These are phyloP conservation scores for Chrysoporthe puriensis DNA, from an alignment of 2,329 filamentous ascomycete genomes.

Conservation along the genomic window DNA sequence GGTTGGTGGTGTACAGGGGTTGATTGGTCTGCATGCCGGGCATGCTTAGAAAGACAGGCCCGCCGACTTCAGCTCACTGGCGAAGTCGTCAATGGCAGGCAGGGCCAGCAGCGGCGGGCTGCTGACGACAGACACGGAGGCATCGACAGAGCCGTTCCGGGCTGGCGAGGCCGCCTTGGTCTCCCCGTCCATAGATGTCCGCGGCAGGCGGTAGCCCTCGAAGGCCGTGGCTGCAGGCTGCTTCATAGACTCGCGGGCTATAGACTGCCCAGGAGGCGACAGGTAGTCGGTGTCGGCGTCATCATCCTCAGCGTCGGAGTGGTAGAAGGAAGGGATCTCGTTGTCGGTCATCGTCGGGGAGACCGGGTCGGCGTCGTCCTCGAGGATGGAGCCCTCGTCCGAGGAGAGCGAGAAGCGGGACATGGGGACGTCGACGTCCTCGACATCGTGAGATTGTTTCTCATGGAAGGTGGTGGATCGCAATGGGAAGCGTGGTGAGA, in stretches of 20 bases:
- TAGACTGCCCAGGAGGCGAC: conserved; percentile 35
- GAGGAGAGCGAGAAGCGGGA: conserved; percentile 38
- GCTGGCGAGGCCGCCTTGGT: conserved; percentile 31
- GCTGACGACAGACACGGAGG: conserved; percentile 19
- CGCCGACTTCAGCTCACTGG: conserved; percentile 31
- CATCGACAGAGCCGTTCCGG: conserved; percentile 19
- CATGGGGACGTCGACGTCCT: conserved; percentile 35
- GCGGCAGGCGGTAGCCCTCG: conserved; percentile 54
- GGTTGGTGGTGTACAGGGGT: background rate
- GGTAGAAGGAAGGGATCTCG: conserved; percentile 51
- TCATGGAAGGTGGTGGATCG: conserved; percentile 30
- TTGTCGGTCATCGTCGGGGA: conserved; percentile 45
- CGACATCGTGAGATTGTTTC: conserved; percentile 30
- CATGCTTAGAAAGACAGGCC: conserved; percentile 14
- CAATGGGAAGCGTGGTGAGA: conserved; percentile 36
- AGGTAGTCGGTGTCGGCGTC: conserved; percentile 45
- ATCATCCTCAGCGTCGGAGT: conserved; percentile 43
- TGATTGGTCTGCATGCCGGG: no score
- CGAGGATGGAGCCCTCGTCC: conserved; percentile 38
- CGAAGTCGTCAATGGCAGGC: conserved; percentile 46
- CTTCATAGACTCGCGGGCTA: conserved; percentile 32
- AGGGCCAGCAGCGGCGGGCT: conserved; percentile 37
- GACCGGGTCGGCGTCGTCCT: conserved; percentile 27
- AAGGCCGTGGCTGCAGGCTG: conserved; percentile 35
- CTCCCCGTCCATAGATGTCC: conserved; percentile 32